Evolutionary conservation across 225 moss, liverwort and hornwort genomes (phyloP), one percentile per base, ranked within the genome.

Genomic region (Physcomitrellopsis africana): DNA sequence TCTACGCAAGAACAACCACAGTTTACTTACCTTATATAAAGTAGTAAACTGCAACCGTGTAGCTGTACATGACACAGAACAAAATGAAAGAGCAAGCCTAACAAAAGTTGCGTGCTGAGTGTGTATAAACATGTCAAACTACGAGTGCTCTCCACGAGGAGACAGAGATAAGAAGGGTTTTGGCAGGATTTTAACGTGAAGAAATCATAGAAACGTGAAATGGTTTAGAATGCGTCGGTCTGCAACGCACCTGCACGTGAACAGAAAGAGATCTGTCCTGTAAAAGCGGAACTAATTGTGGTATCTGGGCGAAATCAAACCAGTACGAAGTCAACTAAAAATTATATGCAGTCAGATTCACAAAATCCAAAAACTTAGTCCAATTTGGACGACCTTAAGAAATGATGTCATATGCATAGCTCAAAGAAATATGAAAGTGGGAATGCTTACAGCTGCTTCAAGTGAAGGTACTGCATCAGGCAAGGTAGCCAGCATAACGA

Each of bases 401-500:
- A 66, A 13, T 16, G 1, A 11, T 23, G 27, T 5, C 56, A 55
- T 47, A 61, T 32, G 51, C 8, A 64, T 2, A 58, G 52, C 3
- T 75, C 29, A 18, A 51, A 45, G 29, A 63, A 51, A 32, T 11
- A 22, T 32, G 64, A 17, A 63, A 80, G 17, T 41, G 57, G 17
- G 53, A 72, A 73, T 72, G 27, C 88, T 81, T 73, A 88, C 88
- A 71, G 52, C 79, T 76, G 73, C 85, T 83, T 80, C 80, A 48
- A 88, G 60, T 22, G 73, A 83, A 75, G 78, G 73, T 72, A 76
- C 76, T 67, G 85, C 82, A 76, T 88, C 88, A 37, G 85, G 82
- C 80, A 88, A 79, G 43, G 80, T 80, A 70, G 88, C 85, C 81
- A 88, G 67, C 88, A 88, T 88, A 67, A 88, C 83, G 76, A 88